A percentile compares a stretch with the other conserved stretches of the same genome.
phyloP scores from a whole-genome alignment of 2,329 filamentous ascomycete species.

The Stachybotrys chartarum region DNA sequence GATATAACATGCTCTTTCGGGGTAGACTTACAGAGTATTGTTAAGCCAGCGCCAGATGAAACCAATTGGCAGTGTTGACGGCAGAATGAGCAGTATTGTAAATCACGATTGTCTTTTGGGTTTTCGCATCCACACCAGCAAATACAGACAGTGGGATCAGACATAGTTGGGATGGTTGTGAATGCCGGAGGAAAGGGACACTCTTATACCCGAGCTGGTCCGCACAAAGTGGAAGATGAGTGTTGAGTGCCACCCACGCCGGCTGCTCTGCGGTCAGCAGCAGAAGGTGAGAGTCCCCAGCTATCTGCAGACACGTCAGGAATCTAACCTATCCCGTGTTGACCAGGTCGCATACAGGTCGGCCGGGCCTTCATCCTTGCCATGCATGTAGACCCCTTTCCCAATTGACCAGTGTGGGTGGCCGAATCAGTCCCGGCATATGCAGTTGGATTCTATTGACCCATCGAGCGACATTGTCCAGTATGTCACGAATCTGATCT shows the following conservation, averaged over 20 bases:
- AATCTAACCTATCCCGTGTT: background rate
- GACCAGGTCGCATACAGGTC: background rate
- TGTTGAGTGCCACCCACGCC: background rate
- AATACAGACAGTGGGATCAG: background rate
- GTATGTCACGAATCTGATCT: background rate
- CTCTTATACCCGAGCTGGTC: background rate
- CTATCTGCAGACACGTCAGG: background rate
- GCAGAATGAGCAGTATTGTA: background rate
- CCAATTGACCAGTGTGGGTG: background rate
- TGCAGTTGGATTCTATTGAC: background rate
- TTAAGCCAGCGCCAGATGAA: background rate
- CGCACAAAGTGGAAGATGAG: background rate
- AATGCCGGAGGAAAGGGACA: background rate
- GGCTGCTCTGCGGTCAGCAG: background rate
- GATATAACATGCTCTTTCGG: background rate
- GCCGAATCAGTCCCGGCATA: background rate
- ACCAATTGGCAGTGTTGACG: background rate
- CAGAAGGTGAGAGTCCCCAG: background rate
- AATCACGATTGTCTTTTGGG: too few relatives aligned
- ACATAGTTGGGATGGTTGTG: background rate
- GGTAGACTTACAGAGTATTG: background rate
- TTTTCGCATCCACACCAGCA: too few relatives aligned
- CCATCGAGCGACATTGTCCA: background rate
- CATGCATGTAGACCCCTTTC: background rate
- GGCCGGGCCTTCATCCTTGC: background rate